Percentiles rank a stretch among this genome's conserved stretches.
phyloP scores from a whole-genome alignment of 2,329 filamentous ascomycete genomes.

The Graphium sp. region DNA sequence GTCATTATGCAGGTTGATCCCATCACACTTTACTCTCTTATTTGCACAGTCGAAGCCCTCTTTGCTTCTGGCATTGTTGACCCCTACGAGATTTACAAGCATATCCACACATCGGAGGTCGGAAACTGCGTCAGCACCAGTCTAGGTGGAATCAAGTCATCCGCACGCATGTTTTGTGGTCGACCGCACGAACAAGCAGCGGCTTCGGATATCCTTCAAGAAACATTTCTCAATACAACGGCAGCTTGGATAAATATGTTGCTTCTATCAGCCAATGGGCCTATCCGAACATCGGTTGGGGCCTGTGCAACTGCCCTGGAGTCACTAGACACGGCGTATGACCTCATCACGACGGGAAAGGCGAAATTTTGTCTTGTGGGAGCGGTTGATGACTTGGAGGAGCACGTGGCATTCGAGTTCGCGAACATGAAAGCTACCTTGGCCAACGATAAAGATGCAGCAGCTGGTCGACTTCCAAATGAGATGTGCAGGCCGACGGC shows the following conservation, averaged over 20 bases:
- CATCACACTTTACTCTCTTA: slow-evolving; percentile 85
- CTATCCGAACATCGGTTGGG: slow-evolving; percentile 96
- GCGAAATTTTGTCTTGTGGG: slow-evolving; percentile 93
- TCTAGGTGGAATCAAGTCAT: slow-evolving; percentile 84
- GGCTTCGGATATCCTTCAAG: slow-evolving; percentile 96
- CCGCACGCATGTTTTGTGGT: slow-evolving; percentile 97
- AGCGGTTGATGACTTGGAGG: slow-evolving; percentile 98
- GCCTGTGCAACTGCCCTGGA: slow-evolving; percentile 95
- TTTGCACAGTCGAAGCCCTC: slow-evolving; percentile 82
- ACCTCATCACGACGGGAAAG: slow-evolving; percentile 97
- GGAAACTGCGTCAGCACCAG: slow-evolving; percentile 97
- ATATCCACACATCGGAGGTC: slow-evolving; percentile 93
- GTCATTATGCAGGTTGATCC: slow-evolving; percentile 97
- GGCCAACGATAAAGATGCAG: slow-evolving; percentile 93
- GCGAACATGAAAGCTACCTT: slow-evolving; percentile 99
- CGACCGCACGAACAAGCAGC: slow-evolving; percentile 91
- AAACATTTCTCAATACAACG: slow-evolving; percentile 99
- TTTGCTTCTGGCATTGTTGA: slow-evolving; percentile 91
- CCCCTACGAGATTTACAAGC: slow-evolving; percentile 99
- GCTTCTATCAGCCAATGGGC: slow-evolving; percentile 86
- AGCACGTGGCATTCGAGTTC: slow-evolving; percentile 98
- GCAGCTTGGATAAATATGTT: slow-evolving; percentile 99
- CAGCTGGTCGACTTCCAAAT: slow-evolving; percentile 80
- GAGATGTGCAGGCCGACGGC: slow-evolving; percentile 98
- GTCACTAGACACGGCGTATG: slow-evolving; percentile 93